These are phyloP conservation scores for Coniochaeta sp. DNA, from an alignment of 2,329 filamentous ascomycete genomes.

Conservation along the genomic window DNA sequence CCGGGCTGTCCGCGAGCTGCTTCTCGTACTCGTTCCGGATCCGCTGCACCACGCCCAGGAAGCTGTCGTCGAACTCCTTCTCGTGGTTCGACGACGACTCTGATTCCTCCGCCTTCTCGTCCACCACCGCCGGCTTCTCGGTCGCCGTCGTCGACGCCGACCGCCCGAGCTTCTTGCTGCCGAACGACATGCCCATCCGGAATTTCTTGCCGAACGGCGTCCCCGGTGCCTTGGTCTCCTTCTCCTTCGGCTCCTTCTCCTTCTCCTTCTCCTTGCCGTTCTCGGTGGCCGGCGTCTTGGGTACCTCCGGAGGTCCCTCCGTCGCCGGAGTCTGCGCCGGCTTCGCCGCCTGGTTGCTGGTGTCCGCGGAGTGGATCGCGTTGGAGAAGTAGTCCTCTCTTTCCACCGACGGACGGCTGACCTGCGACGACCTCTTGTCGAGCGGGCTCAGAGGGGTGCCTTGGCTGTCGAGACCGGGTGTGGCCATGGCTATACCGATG, in stretches of 20 bases:
- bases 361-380: slow-evolving; percentile 41
- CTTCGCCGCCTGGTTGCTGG: slow-evolving; percentile 39
- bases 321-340: slow-evolving; percentile 38
- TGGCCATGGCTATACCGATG: slow-evolving; percentile 70
- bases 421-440: slow-evolving; percentile 48
- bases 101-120: slow-evolving; percentile 69
- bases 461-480: slow-evolving; percentile 49
- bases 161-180: slow-evolving; percentile 75
- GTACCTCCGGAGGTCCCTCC: slow-evolving; percentile 21
- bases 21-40: slow-evolving; percentile 69
- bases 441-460: slow-evolving; percentile 35
- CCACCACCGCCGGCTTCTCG: slow-evolving; percentile 61
- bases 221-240: slow-evolving; percentile 44
- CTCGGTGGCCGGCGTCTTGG: slow-evolving; percentile 40
- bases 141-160: slow-evolving; percentile 58
- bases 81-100: slow-evolving; percentile 59
- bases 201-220: slow-evolving; percentile 79
- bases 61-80: slow-evolving; percentile 68
- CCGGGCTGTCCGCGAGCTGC: slow-evolving; percentile 47
- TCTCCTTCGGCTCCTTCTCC: slow-evolving; percentile 35
- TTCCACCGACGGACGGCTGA: slow-evolving; percentile 55
- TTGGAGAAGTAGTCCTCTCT: slow-evolving; percentile 73
- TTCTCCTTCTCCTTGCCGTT: slow-evolving; percentile 38
- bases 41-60: slow-evolving; percentile 64
- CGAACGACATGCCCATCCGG: slow-evolving; percentile 68